Conservation (phyloP, 1,284 basidiomycete genomes). For the Ceratobasidium sp. region DNA sequence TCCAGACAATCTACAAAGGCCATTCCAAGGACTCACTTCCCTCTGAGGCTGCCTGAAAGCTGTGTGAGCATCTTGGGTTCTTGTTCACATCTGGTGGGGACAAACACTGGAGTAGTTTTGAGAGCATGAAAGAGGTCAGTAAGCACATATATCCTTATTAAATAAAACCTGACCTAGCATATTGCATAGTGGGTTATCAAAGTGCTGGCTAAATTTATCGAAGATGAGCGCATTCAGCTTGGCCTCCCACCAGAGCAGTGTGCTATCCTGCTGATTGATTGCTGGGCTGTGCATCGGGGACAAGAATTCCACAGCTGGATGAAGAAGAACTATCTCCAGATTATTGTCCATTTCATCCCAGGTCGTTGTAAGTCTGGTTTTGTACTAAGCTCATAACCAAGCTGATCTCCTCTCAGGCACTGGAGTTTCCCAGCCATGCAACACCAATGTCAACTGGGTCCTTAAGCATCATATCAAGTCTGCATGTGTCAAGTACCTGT, state of each 20-base stretch:
- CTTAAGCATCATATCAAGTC: conserved; percentile 51
- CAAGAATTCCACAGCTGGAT: conserved; percentile 52
- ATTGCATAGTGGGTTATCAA: conserved; percentile 31
- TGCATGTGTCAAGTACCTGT: conserved; percentile 16
- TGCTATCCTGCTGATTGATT: conserved; percentile 51
- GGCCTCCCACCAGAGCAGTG: conserved; percentile 12
- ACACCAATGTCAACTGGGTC: conserved; percentile 52
- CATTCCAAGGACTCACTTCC: conserved; percentile 5
- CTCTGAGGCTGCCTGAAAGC: neutral
- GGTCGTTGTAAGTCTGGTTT: conserved; percentile 47
- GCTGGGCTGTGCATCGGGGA: conserved; percentile 52
- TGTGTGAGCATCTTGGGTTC: neutral
- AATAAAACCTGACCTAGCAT: neutral
- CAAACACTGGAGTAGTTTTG: conserved; percentile 30
- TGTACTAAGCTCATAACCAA: neutral
- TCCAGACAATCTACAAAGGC: conserved; percentile 20
- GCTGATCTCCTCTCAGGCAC: conserved; percentile 47
- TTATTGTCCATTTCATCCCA: conserved; percentile 52
- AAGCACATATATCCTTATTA: neutral
- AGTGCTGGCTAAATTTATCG: conserved; percentile 34
- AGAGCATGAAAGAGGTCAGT: conserved; percentile 14
- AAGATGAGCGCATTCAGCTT: neutral
- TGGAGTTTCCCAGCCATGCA: conserved; percentile 52
- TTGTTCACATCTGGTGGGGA: conserved; percentile 3
- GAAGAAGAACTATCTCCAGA: conserved; percentile 48